Evolutionary conservation across 805 yeast genomes (phyloP), one percentile per base, ranked within the genome.

Genomic region (Kluyveromyces dobzhanskii): DNA sequence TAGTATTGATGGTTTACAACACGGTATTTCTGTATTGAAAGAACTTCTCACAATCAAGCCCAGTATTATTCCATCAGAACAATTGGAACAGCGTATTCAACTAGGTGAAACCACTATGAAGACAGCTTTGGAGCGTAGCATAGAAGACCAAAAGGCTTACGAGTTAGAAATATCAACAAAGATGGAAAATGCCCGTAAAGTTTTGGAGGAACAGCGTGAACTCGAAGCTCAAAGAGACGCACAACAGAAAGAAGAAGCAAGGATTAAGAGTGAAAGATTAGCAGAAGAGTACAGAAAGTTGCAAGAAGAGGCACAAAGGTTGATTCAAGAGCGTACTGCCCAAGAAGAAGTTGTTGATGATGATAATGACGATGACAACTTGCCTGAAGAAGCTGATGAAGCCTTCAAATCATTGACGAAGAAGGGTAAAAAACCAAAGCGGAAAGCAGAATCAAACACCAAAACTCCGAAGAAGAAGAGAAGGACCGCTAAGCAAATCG

Each of bases 71-170:
- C 81, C 94, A 2, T 69, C 81, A 19, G 76, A 76, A 14, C 96
- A 88, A 46, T 67, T 92, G 48, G 80, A 78, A 51, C 80, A 87
- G 48, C 78, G 97, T 63, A 90, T 92, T n/a, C 74, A 75, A 48
- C 73, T 86, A 72, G 96, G 95, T 56, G 70, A 77, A 36, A 75
- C 78, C 41, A 83, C 95, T 0, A 69, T 87, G 56, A 67, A 74
- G 44, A 78, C 75, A 42, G 81, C 87, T 55, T 69, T 92, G 46
- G 82, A 73, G 48, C 74, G 80, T 43, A 75, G 80, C 21, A 64
- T 82, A 37, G 76, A 71, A 18, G 90, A 85, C 47, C 96, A 92
- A 47, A 67, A 69, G 47, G 80, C 72, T 44, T 78, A 71, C 58
- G 88, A 85, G 42, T 58, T 58, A 13, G 70, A 73, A 41, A 67